phyloP scores from a whole-genome alignment of 2,329 filamentous ascomycete genomes.

The Hypoxylon sp. region DNA sequence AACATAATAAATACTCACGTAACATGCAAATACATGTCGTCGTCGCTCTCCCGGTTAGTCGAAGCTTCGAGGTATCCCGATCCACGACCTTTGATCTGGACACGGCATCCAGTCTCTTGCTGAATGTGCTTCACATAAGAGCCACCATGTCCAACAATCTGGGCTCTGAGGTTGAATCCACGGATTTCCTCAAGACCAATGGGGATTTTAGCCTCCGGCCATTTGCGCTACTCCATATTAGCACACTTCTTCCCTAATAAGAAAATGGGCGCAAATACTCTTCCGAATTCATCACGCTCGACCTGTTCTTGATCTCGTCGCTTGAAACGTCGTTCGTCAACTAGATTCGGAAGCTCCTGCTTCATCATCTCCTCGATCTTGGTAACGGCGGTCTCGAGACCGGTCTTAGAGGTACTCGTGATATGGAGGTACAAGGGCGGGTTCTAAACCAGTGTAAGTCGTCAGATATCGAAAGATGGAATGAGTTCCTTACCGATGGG shows the following conservation, averaged over 20 bases:
- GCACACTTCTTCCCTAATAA: constrained; percentile 5
- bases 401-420: constrained; percentile 89
- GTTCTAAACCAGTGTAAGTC: constrained; percentile 63
- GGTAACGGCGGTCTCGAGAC: constrained; percentile 85
- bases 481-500: constrained; percentile 72
- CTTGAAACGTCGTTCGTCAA: constrained; percentile 92
- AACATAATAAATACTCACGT: constrained; percentile 69
- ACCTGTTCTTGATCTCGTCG: constrained; percentile 81
- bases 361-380: constrained; percentile 97
- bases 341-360: constrained; percentile 92
- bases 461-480: neutral
- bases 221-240: constrained; percentile 79
- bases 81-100: constrained; percentile 96
- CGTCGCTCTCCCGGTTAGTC: constrained; percentile 90
- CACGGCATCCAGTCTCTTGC: constrained; percentile 90
- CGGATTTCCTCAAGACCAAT: constrained; percentile 90
- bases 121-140: constrained; percentile 99
- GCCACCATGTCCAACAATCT: constrained; percentile 93
- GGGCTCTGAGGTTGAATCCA: constrained; percentile 94
- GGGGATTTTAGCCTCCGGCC: constrained; percentile 95
- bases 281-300: constrained; percentile 89
- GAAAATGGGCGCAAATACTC: constrained; percentile 62
- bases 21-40: constrained; percentile 96
- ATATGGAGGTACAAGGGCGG: constrained; percentile 95
- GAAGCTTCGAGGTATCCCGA: constrained; percentile 92